These are phyloP conservation scores for Pseudotsuga menziesii DNA, from an alignment of 75 land plant genomes.

Conservation along the genomic window DNA sequence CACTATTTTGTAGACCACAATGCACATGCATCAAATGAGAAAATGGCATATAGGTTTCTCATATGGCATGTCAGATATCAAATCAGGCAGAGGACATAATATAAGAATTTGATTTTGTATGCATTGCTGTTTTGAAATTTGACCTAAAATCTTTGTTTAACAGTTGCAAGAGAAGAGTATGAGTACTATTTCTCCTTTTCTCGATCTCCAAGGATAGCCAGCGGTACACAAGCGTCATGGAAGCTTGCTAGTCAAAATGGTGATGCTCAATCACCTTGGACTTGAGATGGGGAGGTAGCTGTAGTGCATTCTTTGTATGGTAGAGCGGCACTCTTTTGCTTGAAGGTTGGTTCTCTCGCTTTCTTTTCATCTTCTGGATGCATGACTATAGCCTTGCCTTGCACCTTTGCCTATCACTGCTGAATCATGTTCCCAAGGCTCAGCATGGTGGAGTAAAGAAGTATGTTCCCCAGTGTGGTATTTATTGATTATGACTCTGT, in stretches of 20 bases:
- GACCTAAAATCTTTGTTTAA: not conserved
- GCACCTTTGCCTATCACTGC: conserved; percentile 4
- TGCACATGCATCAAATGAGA: not conserved
- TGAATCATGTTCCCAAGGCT: not conserved
- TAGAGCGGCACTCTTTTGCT: not conserved
- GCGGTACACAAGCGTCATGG: not conserved
- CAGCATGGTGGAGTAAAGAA: not conserved
- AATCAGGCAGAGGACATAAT: not conserved
- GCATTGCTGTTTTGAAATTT: not conserved
- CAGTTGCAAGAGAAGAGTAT: not conserved
- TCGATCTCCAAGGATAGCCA: not conserved
- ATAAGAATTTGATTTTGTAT: not conserved
- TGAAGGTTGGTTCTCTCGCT: not conserved
- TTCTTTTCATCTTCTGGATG: not conserved
- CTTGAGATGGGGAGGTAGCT: not conserved
- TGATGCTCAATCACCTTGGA: not conserved
- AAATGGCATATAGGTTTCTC: not conserved
- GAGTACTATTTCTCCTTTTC: not conserved
- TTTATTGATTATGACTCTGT: not conserved
- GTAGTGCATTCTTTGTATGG: not conserved
- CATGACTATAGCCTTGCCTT: not conserved
- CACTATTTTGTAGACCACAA: not conserved
- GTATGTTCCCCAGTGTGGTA: not conserved
- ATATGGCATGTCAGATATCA: not conserved
- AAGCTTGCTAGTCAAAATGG: not conserved